Evolutionary conservation across 768 basidiomycete species (phyloP), one percentile per base, ranked within the genome.

Genomic region (Mycena filopes): DNA sequence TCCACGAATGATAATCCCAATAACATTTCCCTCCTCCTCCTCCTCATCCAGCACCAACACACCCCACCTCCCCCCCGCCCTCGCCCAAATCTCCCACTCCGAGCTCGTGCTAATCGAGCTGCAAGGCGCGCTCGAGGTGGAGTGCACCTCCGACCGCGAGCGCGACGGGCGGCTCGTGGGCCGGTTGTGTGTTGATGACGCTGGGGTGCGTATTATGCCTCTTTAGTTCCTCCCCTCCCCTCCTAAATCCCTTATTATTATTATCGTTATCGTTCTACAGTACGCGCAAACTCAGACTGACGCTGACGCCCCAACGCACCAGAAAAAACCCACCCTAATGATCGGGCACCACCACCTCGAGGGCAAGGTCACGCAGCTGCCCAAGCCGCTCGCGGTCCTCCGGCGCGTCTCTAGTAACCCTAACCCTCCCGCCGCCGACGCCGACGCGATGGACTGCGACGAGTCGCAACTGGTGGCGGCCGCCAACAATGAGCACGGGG

Each of bases 271-370:
- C n/a, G n/a, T n/a, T n/a, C n/a, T n/a, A n/a, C n/a, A n/a, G n/a
- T n/a, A n/a, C n/a, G n/a, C n/a, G n/a, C 20, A 12, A 12, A 36
- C 25, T n/a, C 15, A 59, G 18, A n/a, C n/a, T n/a, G n/a, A n/a
- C n/a, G n/a, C 48, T 56, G 28, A 66, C 55, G 60, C 49, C 36
- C 10, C 38, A n/a, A n/a, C n/a, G n/a, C 21, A 38, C 59, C 68
- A 94, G 93, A 89, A 86, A 66, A 93, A 90, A 69, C 89, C 93
- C 4, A 94, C 89, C 3, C 83, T 98, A 8, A 76, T 83, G 57
- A 92, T 98, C 63, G 96, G 96, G 13, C 90, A 96, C 77, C 95
- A 98, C 72, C 82, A 96, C 31, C 87, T 98, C 6, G 96, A 98
- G 73, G 96, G 96, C 56, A 93, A 92, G 74, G 82, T 97, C 64